A percentile compares a stretch with the other conserved stretches of the same genome.
Conservation (phyloP, 2,329 filamentous ascomycete species). For the Phialocephala sp. region DNA sequence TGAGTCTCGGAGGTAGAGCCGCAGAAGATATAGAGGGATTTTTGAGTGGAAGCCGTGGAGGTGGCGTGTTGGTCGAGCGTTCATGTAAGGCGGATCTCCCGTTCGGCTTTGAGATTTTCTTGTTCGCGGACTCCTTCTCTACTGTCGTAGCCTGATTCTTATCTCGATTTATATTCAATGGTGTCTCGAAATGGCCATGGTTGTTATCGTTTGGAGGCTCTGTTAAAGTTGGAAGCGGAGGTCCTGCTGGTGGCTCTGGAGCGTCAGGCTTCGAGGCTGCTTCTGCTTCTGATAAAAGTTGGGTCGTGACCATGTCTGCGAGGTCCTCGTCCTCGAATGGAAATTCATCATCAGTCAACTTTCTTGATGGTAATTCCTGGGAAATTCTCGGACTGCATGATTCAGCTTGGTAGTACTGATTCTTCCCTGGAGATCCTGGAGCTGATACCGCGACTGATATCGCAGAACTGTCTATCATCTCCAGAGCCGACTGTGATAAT, state of each 20-base stretch:
- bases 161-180: neutral
- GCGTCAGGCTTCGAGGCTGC: conserved; percentile 22
- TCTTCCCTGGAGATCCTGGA: conserved; percentile 6
- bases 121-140: neutral
- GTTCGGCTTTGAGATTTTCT: too few relatives aligned
- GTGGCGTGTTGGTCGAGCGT: conserved; percentile 31
- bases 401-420: neutral
- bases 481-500: conserved; percentile 39
- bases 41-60: conserved; percentile 27
- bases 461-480: conserved; percentile 32
- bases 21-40: conserved; percentile 18
- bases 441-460: conserved; percentile 7
- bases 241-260: conserved; percentile 4
- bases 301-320: conserved; percentile 28
- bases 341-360: conserved; percentile 19
- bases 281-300: conserved; percentile 30
- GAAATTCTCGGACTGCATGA: neutral
- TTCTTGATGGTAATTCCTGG: conserved; percentile 20
- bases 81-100: conserved; percentile 19
- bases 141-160: too few relatives aligned
- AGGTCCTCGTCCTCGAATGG: conserved; percentile 15
- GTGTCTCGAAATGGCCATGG: neutral
- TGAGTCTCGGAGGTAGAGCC: conserved; percentile 6
- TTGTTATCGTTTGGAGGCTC: neutral
- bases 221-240: neutral